Evolutionary conservation across 108 stramenopile genomes (phyloP).

Genomic region (Skeletonema menzelii): DNA sequence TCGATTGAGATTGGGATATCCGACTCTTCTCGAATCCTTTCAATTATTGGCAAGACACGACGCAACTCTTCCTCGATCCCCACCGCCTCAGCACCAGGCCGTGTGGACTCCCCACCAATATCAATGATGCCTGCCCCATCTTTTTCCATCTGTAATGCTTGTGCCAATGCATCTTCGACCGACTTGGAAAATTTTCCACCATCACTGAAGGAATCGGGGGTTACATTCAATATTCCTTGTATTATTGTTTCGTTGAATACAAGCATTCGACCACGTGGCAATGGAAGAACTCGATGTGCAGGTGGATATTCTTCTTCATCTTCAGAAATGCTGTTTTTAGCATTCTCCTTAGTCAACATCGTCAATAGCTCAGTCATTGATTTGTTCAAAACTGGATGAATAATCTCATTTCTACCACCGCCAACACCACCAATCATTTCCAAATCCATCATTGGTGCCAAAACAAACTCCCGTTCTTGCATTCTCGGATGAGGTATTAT

Average conservation of each 20-base stretch:
- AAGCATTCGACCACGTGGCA: slow-evolving; percentile 69
- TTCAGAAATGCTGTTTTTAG: not conserved
- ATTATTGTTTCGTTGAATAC: slow-evolving; percentile 73
- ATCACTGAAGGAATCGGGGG: slow-evolving; percentile 97
- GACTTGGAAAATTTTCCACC: slow-evolving; percentile 72
- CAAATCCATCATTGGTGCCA: slow-evolving; percentile 88
- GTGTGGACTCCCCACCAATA: slow-evolving; percentile 96
- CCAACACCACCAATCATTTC: slow-evolving; percentile 3
- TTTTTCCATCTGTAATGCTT: slow-evolving; percentile 73
- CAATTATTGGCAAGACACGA: slow-evolving; percentile 86
- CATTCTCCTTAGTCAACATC: slow-evolving; percentile 2
- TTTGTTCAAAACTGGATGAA: slow-evolving; percentile 52
- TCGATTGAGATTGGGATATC: slow-evolving; percentile 93
- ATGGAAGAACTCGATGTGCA: slow-evolving; percentile 61
- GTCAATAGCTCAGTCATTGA: slow-evolving; percentile 51
- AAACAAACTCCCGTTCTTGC: slow-evolving; percentile 91
- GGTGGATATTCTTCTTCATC: slow-evolving; percentile 10
- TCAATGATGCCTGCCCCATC: slow-evolving; percentile 94
- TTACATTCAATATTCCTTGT: slow-evolving; percentile 97
- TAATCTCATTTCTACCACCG: slow-evolving; percentile 21
- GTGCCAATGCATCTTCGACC: slow-evolving; percentile 69
- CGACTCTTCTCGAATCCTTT: slow-evolving; percentile 68
- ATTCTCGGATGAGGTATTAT: slow-evolving; percentile 89
- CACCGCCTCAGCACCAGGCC: slow-evolving; percentile 85
- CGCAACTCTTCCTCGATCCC: slow-evolving; percentile 74